Percentiles rank a stretch among this genome's conserved stretches.
Conservation (phyloP, 1,284 basidiomycete species). For the Phylloboletellus chloephorus region DNA sequence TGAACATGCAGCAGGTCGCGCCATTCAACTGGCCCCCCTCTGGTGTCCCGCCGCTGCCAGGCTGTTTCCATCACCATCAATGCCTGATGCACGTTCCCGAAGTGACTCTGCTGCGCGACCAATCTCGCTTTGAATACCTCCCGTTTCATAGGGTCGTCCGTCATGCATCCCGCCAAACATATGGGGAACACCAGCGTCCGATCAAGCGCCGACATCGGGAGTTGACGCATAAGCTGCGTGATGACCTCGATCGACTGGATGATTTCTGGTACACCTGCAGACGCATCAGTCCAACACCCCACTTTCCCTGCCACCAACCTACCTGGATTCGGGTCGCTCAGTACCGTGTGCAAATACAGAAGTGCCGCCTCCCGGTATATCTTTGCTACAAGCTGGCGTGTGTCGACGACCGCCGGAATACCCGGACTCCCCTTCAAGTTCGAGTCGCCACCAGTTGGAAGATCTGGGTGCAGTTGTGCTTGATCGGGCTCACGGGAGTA, state of each 20-base stretch:
- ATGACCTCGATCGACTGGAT: conserved; percentile 49
- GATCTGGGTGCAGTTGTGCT: conserved; percentile 37
- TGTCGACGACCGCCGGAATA: conserved; percentile 34
- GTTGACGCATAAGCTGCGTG: conserved; percentile 45
- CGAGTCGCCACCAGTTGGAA: conserved; percentile 30
- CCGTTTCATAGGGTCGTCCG: conserved; percentile 55
- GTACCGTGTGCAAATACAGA: conserved; percentile 65
- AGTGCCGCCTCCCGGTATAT: conserved; percentile 65
- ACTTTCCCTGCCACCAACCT: conserved; percentile 20
- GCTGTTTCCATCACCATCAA: conserved; percentile 58
- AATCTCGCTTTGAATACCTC: conserved; percentile 59
- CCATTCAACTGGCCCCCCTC: conserved; percentile 54
- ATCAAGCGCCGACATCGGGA: conserved; percentile 56
- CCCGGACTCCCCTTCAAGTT: conserved; percentile 24
- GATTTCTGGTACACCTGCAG: conserved; percentile 69
- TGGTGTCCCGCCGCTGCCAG: conserved; percentile 59
- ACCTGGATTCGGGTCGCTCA: conserved; percentile 66
- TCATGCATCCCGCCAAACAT: conserved; percentile 64
- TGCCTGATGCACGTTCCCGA: conserved; percentile 60
- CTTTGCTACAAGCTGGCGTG: conserved; percentile 45
- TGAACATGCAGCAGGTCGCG: conserved; percentile 44
- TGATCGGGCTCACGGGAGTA: conserved; percentile 30
- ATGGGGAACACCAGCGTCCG: conserved; percentile 66
- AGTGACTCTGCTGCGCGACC: conserved; percentile 48
- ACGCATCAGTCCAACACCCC: conserved; percentile 15